Conservation (phyloP, 2,329 filamentous ascomycete genomes). For the Ophiocordyceps camponoti-saundersi region DNA sequence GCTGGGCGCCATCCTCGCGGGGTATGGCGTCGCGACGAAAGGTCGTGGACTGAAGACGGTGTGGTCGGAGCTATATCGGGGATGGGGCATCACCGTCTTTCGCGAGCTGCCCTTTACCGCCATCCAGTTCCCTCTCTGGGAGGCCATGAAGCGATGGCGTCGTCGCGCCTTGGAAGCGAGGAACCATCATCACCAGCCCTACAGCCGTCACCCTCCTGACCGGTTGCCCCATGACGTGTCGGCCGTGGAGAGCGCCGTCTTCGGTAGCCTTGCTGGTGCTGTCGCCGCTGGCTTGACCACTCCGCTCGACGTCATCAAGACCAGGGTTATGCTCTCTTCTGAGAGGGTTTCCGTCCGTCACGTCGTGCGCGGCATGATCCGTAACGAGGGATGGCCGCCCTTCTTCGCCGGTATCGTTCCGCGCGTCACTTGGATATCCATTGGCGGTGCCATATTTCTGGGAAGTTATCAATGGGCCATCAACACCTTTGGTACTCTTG, state of each 20-base stretch:
- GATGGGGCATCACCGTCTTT: constrained; percentile 83
- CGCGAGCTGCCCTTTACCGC: constrained; percentile 95
- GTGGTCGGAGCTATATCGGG: constrained; percentile 74
- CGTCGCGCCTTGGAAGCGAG: constrained; percentile 4
- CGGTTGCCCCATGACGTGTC: too few species aligned
- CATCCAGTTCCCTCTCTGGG: constrained; percentile 95
- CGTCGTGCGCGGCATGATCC: constrained; percentile 48
- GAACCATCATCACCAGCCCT: too few species aligned
- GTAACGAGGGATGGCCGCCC: constrained; percentile 44
- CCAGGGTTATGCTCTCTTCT: constrained; percentile 78
- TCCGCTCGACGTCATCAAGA: constrained; percentile 92
- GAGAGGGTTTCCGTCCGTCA: constrained; percentile 41
- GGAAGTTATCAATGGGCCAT: constrained; percentile 84
- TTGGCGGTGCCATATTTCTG: constrained; percentile 84
- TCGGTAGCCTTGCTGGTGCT: constrained; percentile 69
- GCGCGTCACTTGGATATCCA: constrained; percentile 84
- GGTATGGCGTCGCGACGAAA: constrained; percentile 22
- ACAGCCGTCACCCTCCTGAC: too few species aligned
- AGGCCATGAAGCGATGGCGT: constrained; percentile 61
- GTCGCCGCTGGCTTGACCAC: constrained; percentile 81
- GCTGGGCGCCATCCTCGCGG: constrained; percentile 50
- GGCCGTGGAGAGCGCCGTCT: constrained; percentile 65
- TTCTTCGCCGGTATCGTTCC: constrained; percentile 69
- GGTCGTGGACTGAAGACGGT: constrained; percentile 43
- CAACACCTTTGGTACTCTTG: constrained; percentile 40